Conservation (phyloP, 306 rosid genomes). For the Castanospermum australe region DNA sequence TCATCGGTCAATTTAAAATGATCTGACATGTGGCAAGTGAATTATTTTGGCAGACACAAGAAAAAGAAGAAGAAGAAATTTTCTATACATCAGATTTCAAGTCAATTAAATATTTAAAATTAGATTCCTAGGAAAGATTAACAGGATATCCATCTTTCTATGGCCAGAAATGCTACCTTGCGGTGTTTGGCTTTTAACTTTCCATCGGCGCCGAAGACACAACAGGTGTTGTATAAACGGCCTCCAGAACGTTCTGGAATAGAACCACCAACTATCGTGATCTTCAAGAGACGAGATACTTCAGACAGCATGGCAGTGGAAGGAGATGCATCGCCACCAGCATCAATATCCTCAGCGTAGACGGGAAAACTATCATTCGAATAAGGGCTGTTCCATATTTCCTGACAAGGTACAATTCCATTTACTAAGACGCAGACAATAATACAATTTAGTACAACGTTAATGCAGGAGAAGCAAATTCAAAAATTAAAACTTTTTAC, state of each 20-base stretch:
- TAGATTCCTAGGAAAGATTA: not conserved
- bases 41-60: not conserved
- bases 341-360: slow-evolving; percentile 90
- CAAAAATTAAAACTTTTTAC: too few relatives aligned
- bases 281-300: slow-evolving; percentile 58
- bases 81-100: not conserved
- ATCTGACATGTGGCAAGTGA: not conserved
- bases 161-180: slow-evolving; percentile 47
- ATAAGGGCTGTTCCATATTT: slow-evolving; percentile 95
- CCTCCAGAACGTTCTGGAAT: slow-evolving; percentile 83
- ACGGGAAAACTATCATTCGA: slow-evolving; percentile 80
- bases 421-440: not conserved
- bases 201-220: slow-evolving; percentile 84
- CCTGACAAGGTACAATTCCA: slow-evolving; percentile 41
- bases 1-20: not conserved
- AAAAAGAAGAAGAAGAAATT: not conserved
- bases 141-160: not conserved
- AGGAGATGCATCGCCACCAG: slow-evolving; percentile 83
- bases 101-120: not conserved
- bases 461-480: not conserved
- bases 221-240: slow-evolving; percentile 74
- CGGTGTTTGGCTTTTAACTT: slow-evolving; percentile 80
- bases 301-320: slow-evolving; percentile 93
- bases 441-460: not conserved
- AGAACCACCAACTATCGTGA: slow-evolving; percentile 94